These are phyloP conservation scores for Fusarium sp. DNA, from an alignment of 2,329 filamentous ascomycete genomes.

Conservation along the genomic window DNA sequence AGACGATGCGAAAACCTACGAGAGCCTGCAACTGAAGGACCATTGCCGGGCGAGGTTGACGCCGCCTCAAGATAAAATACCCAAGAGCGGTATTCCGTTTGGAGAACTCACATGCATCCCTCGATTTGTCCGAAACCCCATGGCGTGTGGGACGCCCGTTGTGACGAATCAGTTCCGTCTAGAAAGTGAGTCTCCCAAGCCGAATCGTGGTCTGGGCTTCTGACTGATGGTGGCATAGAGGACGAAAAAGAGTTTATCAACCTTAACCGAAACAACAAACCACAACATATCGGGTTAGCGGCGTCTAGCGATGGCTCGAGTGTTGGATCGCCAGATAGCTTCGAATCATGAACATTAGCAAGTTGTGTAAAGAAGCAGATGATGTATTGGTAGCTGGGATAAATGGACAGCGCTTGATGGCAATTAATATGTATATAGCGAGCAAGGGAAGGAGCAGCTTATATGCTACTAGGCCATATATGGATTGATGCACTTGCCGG, in stretches of 20 bases:
- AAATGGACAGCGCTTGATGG: not conserved
- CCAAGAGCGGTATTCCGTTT: slow-evolving; percentile 12
- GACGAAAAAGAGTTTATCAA: slow-evolving; percentile 27
- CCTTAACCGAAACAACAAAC: slow-evolving; percentile 27
- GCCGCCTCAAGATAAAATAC: slow-evolving; percentile 24
- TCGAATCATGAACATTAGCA: not conserved
- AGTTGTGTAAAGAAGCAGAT: not conserved
- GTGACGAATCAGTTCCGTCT: slow-evolving; percentile 25
- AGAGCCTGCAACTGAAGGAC: slow-evolving; percentile 20
- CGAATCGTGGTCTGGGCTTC: not conserved
- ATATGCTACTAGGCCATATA: not conserved
- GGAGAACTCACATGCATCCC: slow-evolving; percentile 19
- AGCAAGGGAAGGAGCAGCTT: not conserved
- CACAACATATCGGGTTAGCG: slow-evolving; percentile 19
- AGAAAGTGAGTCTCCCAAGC: slow-evolving; percentile 16
- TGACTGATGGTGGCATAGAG: slow-evolving; percentile 5
- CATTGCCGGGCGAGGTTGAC: slow-evolving; percentile 28
- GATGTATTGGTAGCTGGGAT: not conserved
- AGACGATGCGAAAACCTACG: slow-evolving; percentile 34
- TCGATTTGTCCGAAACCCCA: slow-evolving; percentile 26
- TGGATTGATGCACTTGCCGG: slow-evolving; percentile 25
- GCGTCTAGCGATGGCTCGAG: not conserved
- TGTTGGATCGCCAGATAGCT: not conserved
- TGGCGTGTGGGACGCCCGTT: slow-evolving; percentile 25
- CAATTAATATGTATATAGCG: not conserved